A percentile compares a stretch with the other conserved stretches of the same genome.
phyloP scores from a whole-genome alignment of 768 basidiomycete species.

The Kwoniella mangroviensis region DNA sequence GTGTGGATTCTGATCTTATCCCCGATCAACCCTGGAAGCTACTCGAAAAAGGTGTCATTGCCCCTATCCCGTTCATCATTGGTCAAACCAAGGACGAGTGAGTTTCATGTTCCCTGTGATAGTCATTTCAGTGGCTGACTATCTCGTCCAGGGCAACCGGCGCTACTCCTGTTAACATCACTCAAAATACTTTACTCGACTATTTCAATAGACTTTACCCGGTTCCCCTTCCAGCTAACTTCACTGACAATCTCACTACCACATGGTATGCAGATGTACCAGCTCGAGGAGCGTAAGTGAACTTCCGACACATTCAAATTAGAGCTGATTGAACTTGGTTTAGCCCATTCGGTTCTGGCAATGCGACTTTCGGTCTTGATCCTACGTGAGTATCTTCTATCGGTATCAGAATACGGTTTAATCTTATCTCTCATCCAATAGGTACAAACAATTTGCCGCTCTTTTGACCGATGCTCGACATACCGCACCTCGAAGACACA shows the following conservation, averaged over 20 bases:
- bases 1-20: slow-evolving; percentile 50
- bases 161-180: slow-evolving; percentile 11
- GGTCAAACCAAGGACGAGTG: slow-evolving; percentile 54
- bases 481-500: slow-evolving; percentile 47
- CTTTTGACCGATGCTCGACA: slow-evolving; percentile 46
- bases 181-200: not conserved
- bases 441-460: slow-evolving; percentile 47
- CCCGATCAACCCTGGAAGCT: slow-evolving; percentile 46
- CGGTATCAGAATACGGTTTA: not conserved
- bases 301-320: too few relatives aligned
- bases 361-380: slow-evolving; percentile 51
- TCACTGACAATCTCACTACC: slow-evolving; percentile 9
- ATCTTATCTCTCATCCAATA: not conserved
- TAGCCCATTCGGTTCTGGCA: slow-evolving; percentile 52
- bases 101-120: slow-evolving; percentile 16
- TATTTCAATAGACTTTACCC: not conserved
- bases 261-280: slow-evolving; percentile 16
- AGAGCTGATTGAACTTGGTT: not conserved
- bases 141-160: slow-evolving; percentile 6
- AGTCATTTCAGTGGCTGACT: not conserved
- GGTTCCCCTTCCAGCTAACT: slow-evolving; percentile 1
- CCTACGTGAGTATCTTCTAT: slow-evolving; percentile 22
- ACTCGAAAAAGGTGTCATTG: slow-evolving; percentile 45
- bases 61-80: slow-evolving; percentile 48
- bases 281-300: slow-evolving; percentile 16